Evolutionary conservation across 345 rosid genomes (phyloP).

Genomic region (Arabis hirsuta): DNA sequence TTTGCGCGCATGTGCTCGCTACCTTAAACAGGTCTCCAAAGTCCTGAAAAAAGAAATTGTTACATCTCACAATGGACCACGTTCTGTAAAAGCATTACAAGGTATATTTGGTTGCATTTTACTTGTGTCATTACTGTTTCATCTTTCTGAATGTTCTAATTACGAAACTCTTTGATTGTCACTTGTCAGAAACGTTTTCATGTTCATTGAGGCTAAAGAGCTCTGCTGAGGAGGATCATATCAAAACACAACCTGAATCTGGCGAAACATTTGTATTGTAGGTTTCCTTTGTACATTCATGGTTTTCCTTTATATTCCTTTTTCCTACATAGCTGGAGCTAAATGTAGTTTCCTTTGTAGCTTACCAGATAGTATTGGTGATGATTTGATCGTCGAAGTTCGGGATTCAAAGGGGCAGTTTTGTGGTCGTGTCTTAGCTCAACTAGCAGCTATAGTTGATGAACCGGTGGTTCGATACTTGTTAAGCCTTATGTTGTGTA

Average conservation of each 20-base stretch:
- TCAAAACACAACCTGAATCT: slow-evolving; percentile 78
- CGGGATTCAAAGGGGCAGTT: slow-evolving; percentile 73
- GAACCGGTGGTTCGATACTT: slow-evolving; percentile 60
- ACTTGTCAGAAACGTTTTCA: slow-evolving; percentile 63
- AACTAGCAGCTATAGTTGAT: slow-evolving; percentile 72
- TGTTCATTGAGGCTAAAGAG: slow-evolving; percentile 74
- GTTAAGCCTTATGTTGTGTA: slow-evolving; percentile 19
- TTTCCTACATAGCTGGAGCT: background rate
- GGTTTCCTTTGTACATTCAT: slow-evolving; percentile 36
- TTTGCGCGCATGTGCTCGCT: slow-evolving; percentile 68
- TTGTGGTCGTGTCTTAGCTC: slow-evolving; percentile 80
- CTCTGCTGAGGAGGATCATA: slow-evolving; percentile 65
- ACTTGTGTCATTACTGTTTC: background rate
- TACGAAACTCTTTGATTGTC: background rate
- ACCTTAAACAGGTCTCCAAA: slow-evolving; percentile 76
- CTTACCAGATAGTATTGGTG: slow-evolving; percentile 84
- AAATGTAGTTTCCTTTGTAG: slow-evolving; percentile 46
- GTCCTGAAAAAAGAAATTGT: slow-evolving; percentile 60
- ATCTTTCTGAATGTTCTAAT: background rate
- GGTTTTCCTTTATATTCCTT: background rate
- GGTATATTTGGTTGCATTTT: slow-evolving; percentile 47
- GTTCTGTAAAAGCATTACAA: slow-evolving; percentile 62
- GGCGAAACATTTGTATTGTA: slow-evolving; percentile 83
- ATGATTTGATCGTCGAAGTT: slow-evolving; percentile 77
- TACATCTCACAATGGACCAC: slow-evolving; percentile 55